phyloP scores from a whole-genome alignment of 139 green algal genomes.

The Tetraselmis striata region DNA sequence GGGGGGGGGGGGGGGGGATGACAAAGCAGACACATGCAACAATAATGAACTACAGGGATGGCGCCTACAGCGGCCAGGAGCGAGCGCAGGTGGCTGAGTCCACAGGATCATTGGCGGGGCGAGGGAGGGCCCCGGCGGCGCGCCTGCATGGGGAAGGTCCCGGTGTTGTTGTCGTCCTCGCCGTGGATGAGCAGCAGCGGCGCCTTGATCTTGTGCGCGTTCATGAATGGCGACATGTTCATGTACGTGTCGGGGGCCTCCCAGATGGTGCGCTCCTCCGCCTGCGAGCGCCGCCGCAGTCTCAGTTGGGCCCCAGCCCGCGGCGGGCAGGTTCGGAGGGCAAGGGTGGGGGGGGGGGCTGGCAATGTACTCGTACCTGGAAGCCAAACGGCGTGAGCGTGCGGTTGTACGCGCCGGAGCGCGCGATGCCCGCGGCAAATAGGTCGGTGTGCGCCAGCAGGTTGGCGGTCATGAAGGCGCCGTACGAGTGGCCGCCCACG shows the following conservation, averaged over 20 bases:
- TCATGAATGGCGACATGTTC: constrained; percentile 85
- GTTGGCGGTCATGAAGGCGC: constrained; percentile 87
- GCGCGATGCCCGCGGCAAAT: constrained; percentile 85
- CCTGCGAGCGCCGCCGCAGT: constrained; percentile 34
- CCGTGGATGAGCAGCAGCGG: constrained; percentile 95
- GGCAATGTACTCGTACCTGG: constrained; percentile 30
- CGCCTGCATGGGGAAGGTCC: constrained; percentile 42
- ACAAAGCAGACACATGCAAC: too few species aligned
- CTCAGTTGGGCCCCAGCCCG: not conserved
- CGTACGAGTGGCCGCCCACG: constrained; percentile 89
- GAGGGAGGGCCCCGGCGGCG: too few species aligned
- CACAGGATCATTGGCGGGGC: not conserved
- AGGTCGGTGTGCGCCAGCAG: constrained; percentile 72
- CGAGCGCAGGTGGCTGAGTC: too few species aligned
- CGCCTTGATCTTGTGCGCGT: constrained; percentile 87
- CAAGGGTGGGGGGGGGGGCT: too few species aligned
- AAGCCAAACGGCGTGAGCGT: constrained; percentile 98
- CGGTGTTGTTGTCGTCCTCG: constrained; percentile 96
- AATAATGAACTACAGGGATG: too few species aligned
- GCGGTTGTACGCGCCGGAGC: constrained; percentile 80
- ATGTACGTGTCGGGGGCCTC: constrained; percentile 84
- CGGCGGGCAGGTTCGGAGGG: too few species aligned
- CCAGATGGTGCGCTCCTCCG: constrained; percentile 94
- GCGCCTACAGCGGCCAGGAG: too few species aligned
- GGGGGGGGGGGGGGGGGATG: too few species aligned